Conservation (phyloP, 75 land plant species). For the Cupressus sempervirens region DNA sequence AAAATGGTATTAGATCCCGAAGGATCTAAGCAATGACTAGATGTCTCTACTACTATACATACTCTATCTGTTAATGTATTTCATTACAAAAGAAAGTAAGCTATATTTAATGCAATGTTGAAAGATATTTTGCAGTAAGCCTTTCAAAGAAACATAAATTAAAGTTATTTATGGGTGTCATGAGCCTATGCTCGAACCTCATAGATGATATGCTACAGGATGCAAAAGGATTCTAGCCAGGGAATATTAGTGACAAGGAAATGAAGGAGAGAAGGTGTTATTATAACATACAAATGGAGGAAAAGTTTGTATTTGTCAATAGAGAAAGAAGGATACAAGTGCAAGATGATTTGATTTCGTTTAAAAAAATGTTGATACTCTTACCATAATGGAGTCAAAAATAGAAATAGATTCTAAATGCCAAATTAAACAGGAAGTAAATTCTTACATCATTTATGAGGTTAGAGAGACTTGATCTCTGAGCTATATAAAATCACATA, state of each 20-base stretch:
- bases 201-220: conserved; percentile 6
- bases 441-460: conserved; percentile 26
- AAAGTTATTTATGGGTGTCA: too few species aligned
- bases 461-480: conserved; percentile 3
- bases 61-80: too few species aligned
- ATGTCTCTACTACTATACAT: too few species aligned
- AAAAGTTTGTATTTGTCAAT: conserved; percentile 14
- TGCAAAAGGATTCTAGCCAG: background rate
- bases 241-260: conserved; percentile 21
- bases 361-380: conserved; percentile 52
- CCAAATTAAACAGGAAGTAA: conserved; percentile 7
- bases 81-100: too few species aligned
- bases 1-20: too few species aligned
- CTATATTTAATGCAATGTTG: too few species aligned
- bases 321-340: conserved; percentile 12
- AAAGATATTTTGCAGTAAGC: too few species aligned
- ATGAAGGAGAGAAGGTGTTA: conserved; percentile 1
- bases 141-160: too few species aligned
- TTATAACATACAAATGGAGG: conserved; percentile 6
- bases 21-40: too few species aligned
- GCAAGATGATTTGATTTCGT: conserved; percentile 9
- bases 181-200: too few species aligned
- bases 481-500: background rate
- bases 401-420: conserved; percentile 54
- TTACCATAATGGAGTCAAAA: conserved; percentile 46